phyloP scores from a whole-genome alignment of 305 asterid genomes.

The Lippia alba region DNA sequence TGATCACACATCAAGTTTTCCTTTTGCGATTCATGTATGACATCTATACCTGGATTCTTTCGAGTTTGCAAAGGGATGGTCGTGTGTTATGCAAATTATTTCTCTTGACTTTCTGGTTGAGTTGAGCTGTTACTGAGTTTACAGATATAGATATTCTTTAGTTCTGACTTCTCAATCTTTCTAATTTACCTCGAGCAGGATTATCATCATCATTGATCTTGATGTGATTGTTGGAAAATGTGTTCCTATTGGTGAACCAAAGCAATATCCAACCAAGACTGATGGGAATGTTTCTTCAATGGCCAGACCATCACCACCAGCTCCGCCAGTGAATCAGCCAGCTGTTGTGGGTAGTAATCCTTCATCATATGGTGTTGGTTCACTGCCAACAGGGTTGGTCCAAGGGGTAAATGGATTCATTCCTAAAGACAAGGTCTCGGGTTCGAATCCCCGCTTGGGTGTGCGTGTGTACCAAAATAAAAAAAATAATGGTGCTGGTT shows the following conservation, averaged over 20 bases:
- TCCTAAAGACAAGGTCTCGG: no score
- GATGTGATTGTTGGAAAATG: conserved; percentile 60
- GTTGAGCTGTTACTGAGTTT: not conserved
- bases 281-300: conserved; percentile 50
- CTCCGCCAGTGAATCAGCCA: conserved; percentile 52
- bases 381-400: no score
- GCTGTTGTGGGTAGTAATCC: conserved; percentile 35
- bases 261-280: conserved; percentile 37
- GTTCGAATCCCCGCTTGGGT: no score
- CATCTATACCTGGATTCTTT: not conserved
- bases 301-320: conserved; percentile 47
- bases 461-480: no score
- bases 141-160: not conserved
- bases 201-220: conserved; percentile 69
- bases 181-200: conserved; percentile 60
- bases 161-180: conserved; percentile 18
- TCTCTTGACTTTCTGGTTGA: not conserved
- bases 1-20: not conserved
- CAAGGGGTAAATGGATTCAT: no score
- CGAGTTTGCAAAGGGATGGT: not conserved
- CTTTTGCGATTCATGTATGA: not conserved
- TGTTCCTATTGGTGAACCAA: conserved; percentile 77
- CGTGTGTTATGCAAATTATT: not conserved
- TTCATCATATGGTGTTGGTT: conserved; percentile 42
- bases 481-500: no score